A percentile compares a stretch with the other conserved stretches of the same genome.
Conservation (phyloP, 495 filamentous ascomycete species). For the Filosporella fistucella region DNA sequence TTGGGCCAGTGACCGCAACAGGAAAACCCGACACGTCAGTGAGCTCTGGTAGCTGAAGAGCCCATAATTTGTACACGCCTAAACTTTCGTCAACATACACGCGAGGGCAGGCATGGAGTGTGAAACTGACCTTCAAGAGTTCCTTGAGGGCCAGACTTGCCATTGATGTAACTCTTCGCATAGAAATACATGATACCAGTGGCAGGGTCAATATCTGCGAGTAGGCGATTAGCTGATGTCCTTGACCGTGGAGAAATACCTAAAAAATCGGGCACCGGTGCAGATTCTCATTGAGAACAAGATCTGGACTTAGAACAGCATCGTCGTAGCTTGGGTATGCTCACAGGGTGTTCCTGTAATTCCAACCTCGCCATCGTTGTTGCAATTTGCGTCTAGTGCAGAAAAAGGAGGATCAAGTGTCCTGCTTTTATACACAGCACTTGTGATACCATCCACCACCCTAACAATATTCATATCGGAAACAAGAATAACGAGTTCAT, state of each 20-base stretch:
- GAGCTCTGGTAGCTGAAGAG: background rate
- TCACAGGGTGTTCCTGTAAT: constrained; percentile 21
- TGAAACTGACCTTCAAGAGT: constrained; percentile 8
- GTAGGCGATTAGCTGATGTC: background rate
- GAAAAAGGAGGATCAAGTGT: constrained; percentile 28
- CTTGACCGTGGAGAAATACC: no score
- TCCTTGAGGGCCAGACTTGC: constrained; percentile 1
- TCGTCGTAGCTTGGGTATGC: background rate
- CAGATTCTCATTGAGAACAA: background rate
- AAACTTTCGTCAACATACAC: background rate
- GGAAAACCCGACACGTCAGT: constrained; percentile 2
- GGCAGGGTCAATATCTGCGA: constrained; percentile 15
- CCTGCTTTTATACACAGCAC: constrained; percentile 24
- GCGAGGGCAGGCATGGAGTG: background rate
- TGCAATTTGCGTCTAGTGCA: constrained; percentile 25
- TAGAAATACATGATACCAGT: constrained; percentile 23
- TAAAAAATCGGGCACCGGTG: background rate
- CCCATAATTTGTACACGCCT: background rate
- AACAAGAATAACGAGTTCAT: constrained; percentile 29
- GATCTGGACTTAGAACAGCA: background rate
- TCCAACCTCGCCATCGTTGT: constrained; percentile 23
- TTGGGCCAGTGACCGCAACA: constrained; percentile 6
- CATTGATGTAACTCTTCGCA: constrained; percentile 17
- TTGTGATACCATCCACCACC: constrained; percentile 30
- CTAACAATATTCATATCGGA: constrained; percentile 32